A percentile compares a stretch with the other conserved stretches of the same genome.
Evolutionary conservation across 208 protist species (phyloP).

Genomic region (Phytomonas serpens): DNA sequence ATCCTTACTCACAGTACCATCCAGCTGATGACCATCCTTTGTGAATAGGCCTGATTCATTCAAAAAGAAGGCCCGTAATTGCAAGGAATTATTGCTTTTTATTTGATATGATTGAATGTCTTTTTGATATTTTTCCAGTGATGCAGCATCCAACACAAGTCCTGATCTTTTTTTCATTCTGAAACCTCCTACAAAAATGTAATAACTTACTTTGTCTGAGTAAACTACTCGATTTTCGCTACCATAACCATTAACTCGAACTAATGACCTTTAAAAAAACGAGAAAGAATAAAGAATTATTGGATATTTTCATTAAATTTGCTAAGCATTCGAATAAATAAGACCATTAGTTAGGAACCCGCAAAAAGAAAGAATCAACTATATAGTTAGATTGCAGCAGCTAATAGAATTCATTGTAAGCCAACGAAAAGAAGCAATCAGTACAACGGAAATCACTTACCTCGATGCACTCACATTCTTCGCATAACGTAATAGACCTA

Average conservation of each 20-base stretch:
- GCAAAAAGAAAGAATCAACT: background rate
- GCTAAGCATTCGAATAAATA: background rate
- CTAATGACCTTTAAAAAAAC: background rate
- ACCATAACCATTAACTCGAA: background rate
- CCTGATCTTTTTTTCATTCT: constrained; percentile 52
- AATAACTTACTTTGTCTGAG: background rate
- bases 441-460: background rate
- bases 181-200: background rate
- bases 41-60: constrained; percentile 80
- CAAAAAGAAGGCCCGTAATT: constrained; percentile 80
- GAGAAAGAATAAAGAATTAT: background rate
- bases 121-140: constrained; percentile 58
- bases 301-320: background rate
- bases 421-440: background rate
- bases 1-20: constrained; percentile 66
- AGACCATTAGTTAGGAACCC: background rate
- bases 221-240: background rate
- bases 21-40: constrained; percentile 66
- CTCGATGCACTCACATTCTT: background rate
- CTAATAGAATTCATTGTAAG: background rate
- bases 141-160: constrained; percentile 48
- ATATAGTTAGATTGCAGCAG: background rate
- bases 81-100: constrained; percentile 79
- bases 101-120: constrained; percentile 83
- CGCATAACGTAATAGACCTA: background rate